Evolutionary conservation across 192 early-diverging fungal genomes (phyloP).

Genomic region (Linnemannia elongata): DNA sequence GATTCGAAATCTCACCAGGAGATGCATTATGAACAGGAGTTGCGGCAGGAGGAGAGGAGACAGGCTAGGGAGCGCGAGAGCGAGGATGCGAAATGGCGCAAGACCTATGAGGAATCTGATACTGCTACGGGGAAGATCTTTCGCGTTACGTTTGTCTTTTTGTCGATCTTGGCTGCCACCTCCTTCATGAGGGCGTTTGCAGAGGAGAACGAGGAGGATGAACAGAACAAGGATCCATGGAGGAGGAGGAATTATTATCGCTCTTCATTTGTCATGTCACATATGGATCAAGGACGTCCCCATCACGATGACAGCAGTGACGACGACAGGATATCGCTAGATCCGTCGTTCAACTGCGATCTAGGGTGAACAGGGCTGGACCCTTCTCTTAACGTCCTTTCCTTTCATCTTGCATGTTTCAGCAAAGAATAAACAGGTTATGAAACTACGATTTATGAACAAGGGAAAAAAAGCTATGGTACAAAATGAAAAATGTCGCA

Average conservation of each 20-base stretch:
- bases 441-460: background rate
- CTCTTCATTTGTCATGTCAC: background rate
- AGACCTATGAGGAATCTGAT: slow-evolving; percentile 33
- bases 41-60: slow-evolving; percentile 31
- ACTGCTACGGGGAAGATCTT: slow-evolving; percentile 1
- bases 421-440: background rate
- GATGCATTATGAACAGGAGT: slow-evolving; percentile 52
- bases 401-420: background rate
- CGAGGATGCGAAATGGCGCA: slow-evolving; percentile 4
- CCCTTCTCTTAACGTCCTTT: background rate
- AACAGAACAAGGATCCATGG: background rate
- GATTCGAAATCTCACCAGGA: slow-evolving; percentile 53
- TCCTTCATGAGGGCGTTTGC: slow-evolving; percentile 37
- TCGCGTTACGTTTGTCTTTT: slow-evolving; percentile 18
- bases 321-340: background rate
- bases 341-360: background rate
- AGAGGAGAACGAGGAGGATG: slow-evolving; percentile 19
- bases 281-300: background rate
- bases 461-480: background rate
- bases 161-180: slow-evolving; percentile 12
- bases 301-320: background rate
- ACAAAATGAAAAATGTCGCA: background rate
- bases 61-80: slow-evolving; percentile 28
- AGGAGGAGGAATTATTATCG: slow-evolving; percentile 2
- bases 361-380: background rate